A percentile compares a stretch with the other conserved stretches of the same genome.
phyloP scores from a whole-genome alignment of 768 basidiomycete genomes.

The Phylloporus scabripes region DNA sequence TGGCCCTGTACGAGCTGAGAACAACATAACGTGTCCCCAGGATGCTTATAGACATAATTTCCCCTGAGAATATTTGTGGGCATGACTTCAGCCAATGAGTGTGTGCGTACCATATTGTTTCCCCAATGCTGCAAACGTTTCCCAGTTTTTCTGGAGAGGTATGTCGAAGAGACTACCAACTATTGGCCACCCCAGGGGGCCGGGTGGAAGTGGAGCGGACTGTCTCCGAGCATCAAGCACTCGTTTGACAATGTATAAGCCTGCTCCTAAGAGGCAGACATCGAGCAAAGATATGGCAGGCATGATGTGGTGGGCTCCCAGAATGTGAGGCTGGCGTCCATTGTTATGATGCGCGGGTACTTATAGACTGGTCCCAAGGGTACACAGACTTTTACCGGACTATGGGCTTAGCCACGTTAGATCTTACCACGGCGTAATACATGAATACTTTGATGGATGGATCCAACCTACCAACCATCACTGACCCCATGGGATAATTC shows the following conservation, averaged over 20 bases:
- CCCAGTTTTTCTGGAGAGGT: conserved; percentile 46
- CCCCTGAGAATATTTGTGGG: conserved; percentile 11
- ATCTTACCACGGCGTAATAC: background rate
- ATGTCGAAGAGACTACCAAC: conserved; percentile 53
- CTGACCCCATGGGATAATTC: no score
- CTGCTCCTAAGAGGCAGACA: conserved; percentile 17
- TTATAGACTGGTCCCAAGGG: background rate
- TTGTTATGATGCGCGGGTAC: background rate
- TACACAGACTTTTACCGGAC: background rate
- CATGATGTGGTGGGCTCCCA: background rate
- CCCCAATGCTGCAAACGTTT: conserved; percentile 48
- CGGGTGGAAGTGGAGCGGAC: conserved; percentile 13
- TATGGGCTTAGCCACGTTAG: background rate
- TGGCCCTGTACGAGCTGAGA: conserved; percentile 42
- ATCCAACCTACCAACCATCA: background rate
- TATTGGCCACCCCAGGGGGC: conserved; percentile 32
- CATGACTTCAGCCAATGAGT: background rate
- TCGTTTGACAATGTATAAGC: conserved; percentile 8
- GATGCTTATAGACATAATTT: conserved; percentile 20
- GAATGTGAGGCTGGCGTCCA: background rate
- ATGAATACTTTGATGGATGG: no score
- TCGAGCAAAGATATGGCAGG: conserved; percentile 1
- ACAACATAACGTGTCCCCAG: conserved; percentile 46
- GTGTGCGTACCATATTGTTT: conserved; percentile 43
- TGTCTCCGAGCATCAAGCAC: conserved; percentile 1